Evolutionary conservation across 2,329 filamentous ascomycete genomes (phyloP).

Genomic region (Scedosporium boydii): DNA sequence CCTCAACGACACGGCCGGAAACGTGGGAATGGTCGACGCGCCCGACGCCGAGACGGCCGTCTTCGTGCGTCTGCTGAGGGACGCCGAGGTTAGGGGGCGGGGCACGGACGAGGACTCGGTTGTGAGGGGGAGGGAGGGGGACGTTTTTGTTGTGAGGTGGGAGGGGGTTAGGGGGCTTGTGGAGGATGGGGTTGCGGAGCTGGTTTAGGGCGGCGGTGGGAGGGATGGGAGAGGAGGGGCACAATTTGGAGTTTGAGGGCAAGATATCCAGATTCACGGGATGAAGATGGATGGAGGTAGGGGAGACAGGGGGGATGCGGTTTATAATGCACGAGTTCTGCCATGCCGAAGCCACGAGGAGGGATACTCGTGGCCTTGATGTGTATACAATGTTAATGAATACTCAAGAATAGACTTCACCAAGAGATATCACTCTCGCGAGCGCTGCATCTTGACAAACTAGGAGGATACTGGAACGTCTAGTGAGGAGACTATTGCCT

Average conservation of each 20-base stretch:
- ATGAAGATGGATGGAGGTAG: not conserved
- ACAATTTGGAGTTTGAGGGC: not conserved
- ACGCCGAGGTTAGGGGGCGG: constrained; percentile 47
- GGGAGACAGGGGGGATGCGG: not conserved
- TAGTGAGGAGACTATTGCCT: not conserved
- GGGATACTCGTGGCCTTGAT: not conserved
- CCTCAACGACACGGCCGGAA: constrained; percentile 82
- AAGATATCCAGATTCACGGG: too few relatives aligned
- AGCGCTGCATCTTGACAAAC: not conserved
- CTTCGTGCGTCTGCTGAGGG: constrained; percentile 65
- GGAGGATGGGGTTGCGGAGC: constrained; percentile 44
- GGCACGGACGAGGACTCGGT: constrained; percentile 55
- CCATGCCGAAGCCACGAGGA: not conserved
- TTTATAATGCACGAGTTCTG: not conserved
- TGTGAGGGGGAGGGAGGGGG: constrained; percentile 48
- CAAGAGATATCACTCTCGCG: not conserved
- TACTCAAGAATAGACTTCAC: constrained; percentile 1
- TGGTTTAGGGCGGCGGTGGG: constrained; percentile 34
- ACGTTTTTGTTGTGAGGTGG: constrained; percentile 62
- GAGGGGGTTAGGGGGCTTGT: constrained; percentile 61
- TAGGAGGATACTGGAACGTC: not conserved
- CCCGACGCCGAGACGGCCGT: constrained; percentile 79
- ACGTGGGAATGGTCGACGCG: constrained; percentile 83
- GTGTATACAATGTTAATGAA: not conserved
- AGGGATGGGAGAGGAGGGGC: not conserved